A percentile compares a stretch with the other conserved stretches of the same genome.
Evolutionary conservation across 2,329 filamentous ascomycete species (phyloP).

Genomic region (Microdochium bolleyi): DNA sequence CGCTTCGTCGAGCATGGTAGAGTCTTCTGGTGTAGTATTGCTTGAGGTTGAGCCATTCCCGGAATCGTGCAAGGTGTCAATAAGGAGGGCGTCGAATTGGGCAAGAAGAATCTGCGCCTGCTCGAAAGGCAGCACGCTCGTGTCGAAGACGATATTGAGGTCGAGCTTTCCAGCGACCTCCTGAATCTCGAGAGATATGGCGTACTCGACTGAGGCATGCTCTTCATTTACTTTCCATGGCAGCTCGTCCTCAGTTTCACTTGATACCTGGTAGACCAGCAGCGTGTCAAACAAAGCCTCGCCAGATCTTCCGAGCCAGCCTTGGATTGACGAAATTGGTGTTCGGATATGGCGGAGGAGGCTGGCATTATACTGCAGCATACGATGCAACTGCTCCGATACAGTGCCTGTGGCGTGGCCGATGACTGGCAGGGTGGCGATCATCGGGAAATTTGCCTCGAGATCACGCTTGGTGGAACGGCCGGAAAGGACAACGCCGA

Average conservation of each 20-base stretch:
- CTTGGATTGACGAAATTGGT: slow-evolving; percentile 64
- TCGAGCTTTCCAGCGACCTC: slow-evolving; percentile 41
- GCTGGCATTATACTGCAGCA: slow-evolving; percentile 57
- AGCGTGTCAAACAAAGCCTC: slow-evolving; percentile 74
- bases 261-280: slow-evolving; percentile 69
- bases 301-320: slow-evolving; percentile 58
- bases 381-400: slow-evolving; percentile 45
- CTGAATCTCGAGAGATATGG: slow-evolving; percentile 73
- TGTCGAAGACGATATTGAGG: slow-evolving; percentile 59
- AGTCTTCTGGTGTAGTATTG: background rate
- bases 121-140: slow-evolving; percentile 54
- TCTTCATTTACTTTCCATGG: slow-evolving; percentile 59
- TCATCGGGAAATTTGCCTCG: slow-evolving; percentile 63
- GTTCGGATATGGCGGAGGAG: slow-evolving; percentile 65
- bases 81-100: slow-evolving; percentile 65
- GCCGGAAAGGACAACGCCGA: slow-evolving; percentile 76
- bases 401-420: slow-evolving; percentile 48
- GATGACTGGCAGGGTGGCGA: slow-evolving; percentile 71
- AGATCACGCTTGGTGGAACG: slow-evolving; percentile 54
- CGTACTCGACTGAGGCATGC: slow-evolving; percentile 64
- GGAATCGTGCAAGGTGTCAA: slow-evolving; percentile 45
- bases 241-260: slow-evolving; percentile 10
- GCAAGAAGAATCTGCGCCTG: slow-evolving; percentile 60
- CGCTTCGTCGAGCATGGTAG: slow-evolving; percentile 7
- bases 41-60: background rate